Percentiles rank a stretch among this genome's conserved stretches.
These are phyloP conservation scores for Eucalyptus cloeziana DNA, from an alignment of 345 rosid species.

Conservation along the genomic window DNA sequence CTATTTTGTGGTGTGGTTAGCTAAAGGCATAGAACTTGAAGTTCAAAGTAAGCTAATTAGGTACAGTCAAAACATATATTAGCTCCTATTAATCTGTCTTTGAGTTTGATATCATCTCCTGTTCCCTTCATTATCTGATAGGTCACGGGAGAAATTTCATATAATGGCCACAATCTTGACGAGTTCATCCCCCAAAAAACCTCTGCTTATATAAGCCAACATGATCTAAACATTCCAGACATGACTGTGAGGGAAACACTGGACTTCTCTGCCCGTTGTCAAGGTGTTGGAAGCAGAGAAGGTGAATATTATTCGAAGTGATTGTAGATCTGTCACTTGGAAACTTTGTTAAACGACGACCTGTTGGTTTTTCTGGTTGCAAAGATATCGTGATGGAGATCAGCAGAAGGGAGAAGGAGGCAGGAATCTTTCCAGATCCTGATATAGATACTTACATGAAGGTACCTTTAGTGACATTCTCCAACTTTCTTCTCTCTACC, in stretches of 20 bases:
- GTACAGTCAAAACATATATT: not conserved
- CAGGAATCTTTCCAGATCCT: constrained; percentile 31
- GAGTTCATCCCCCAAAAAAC: constrained; percentile 3
- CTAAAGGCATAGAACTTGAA: not conserved
- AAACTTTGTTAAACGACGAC: not conserved
- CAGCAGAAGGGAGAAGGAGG: constrained; percentile 29
- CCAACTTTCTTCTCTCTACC: not conserved
- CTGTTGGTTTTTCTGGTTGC: not conserved
- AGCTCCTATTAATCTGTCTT: not conserved
- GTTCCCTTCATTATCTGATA: constrained; percentile 1
- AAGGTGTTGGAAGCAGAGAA: constrained; percentile 14
- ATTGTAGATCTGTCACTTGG: not conserved
- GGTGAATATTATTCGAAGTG: constrained; percentile 1
- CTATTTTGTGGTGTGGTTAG: not conserved
- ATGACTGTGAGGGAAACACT: constrained; percentile 11
- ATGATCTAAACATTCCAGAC: constrained; percentile 4
- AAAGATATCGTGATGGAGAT: constrained; percentile 28
- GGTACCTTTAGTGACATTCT: constrained; percentile 3
- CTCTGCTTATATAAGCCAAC: constrained; percentile 3
- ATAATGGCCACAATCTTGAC: not conserved
- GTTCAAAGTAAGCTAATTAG: not conserved
- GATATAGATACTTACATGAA: constrained; percentile 33
- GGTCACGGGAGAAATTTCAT: constrained; percentile 17
- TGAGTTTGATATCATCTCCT: not conserved
- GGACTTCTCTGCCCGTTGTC: constrained; percentile 5